phyloP scores from a whole-genome alignment of 306 rosid genomes.

The Datisca glomerata region DNA sequence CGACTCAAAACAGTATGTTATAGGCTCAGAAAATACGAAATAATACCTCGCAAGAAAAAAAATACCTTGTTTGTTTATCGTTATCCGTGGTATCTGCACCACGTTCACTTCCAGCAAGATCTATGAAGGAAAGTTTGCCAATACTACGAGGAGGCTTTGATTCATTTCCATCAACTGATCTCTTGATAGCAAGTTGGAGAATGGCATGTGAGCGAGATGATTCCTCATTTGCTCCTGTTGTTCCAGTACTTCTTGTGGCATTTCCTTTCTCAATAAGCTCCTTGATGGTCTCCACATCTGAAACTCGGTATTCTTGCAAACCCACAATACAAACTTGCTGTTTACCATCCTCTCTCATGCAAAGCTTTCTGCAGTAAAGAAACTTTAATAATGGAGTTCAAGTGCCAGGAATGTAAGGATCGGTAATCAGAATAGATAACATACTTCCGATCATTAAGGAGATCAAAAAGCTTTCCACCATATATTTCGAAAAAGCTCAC shows the following conservation, averaged over 20 bases:
- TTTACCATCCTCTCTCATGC: constrained; percentile 98
- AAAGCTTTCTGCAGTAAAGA: constrained; percentile 64
- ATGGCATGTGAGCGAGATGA: constrained; percentile 98
- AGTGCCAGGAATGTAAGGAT: not conserved
- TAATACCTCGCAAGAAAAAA: no score
- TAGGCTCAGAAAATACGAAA: no score
- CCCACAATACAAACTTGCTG: constrained; percentile 98
- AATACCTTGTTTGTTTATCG: constrained; percentile 93
- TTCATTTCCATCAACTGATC: constrained; percentile 69
- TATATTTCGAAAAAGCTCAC: constrained; percentile 98
- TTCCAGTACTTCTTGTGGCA: constrained; percentile 92
- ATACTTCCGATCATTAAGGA: constrained; percentile 90
- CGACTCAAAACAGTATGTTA: no score
- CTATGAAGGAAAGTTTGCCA: constrained; percentile 96
- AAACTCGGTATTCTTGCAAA: constrained; percentile 83
- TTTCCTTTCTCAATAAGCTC: constrained; percentile 92
- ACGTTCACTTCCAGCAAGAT: constrained; percentile 99
- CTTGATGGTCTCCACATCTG: constrained; percentile 89
- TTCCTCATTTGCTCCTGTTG: constrained; percentile 98
- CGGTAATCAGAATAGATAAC: constrained; percentile 8
- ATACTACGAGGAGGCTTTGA: constrained; percentile 83
- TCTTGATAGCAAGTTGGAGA: constrained; percentile 94
- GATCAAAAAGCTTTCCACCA: constrained; percentile 96
- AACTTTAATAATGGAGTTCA: constrained; percentile 8
- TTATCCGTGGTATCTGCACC: constrained; percentile 99